phyloP scores from a whole-genome alignment of 495 filamentous ascomycete genomes.

The Penicillium samsonianum region DNA sequence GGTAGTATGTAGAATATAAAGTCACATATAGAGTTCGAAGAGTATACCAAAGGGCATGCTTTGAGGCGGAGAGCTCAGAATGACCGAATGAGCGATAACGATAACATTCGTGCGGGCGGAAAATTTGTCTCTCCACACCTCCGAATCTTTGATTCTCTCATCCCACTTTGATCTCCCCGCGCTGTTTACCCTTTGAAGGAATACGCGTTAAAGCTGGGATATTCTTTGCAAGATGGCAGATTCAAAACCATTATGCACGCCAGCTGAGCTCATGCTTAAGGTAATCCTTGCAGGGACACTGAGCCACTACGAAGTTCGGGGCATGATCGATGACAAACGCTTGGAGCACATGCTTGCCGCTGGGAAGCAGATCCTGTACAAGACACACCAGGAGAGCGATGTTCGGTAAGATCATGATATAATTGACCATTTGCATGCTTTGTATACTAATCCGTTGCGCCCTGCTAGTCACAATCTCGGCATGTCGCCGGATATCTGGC shows the following conservation, averaged over 20 bases:
- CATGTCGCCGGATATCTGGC: slow-evolving; percentile 66
- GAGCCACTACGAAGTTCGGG: slow-evolving; percentile 53
- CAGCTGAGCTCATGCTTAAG: slow-evolving; percentile 52
- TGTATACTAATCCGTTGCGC: slow-evolving; percentile 3
- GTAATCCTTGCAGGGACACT: slow-evolving; percentile 49
- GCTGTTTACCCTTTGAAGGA: slow-evolving; percentile 6
- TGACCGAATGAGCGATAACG: not conserved
- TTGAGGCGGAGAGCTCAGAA: not conserved
- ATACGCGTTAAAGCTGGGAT: not conserved
- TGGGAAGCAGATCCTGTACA: slow-evolving; percentile 52
- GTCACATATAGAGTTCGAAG: no score
- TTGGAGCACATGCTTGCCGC: slow-evolving; percentile 52
- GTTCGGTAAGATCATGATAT: slow-evolving; percentile 42
- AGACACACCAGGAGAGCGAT: slow-evolving; percentile 54
- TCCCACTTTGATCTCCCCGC: slow-evolving; percentile 11
- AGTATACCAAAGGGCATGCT: not conserved
- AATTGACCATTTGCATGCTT: not conserved
- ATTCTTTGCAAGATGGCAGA: slow-evolving; percentile 31
- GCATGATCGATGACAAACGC: slow-evolving; percentile 54
- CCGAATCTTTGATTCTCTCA: slow-evolving; percentile 13
- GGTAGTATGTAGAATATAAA: no score
- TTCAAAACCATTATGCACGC: slow-evolving; percentile 46
- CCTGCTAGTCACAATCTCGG: slow-evolving; percentile 47
- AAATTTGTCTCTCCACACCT: slow-evolving; percentile 17
- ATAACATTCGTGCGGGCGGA: slow-evolving; percentile 12